Evolutionary conservation across 208 protist species (phyloP), one percentile per base, ranked within the genome.

Genomic region (Novymonas esmeraldas): DNA sequence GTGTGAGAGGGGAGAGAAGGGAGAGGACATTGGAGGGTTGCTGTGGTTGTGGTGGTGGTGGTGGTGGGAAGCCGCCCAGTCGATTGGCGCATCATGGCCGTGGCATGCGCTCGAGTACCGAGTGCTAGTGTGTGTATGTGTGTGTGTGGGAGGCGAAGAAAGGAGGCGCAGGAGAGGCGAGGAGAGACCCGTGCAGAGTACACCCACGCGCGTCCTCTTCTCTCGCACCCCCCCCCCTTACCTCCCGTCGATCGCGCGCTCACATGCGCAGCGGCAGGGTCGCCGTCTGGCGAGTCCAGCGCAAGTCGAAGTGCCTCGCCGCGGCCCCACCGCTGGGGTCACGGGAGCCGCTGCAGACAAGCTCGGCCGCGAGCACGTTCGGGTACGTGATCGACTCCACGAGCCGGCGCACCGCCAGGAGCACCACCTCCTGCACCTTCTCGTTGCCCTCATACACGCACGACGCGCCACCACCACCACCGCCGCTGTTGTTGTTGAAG

Each of bases 371-470:
- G 34, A 95, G 18, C 5, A 91, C 89, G 20, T 76, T 73, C 4
- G 89, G 89, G 54, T 92, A 91, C 34, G 85, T 91, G 44, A 95
- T 80, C 7, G 73, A 81, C 38, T 78, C 42, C 2, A 92, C 44
- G 7, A 81, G 67, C 11, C 74, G 72, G 2, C 58, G 80, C 45
- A 95, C 75, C 20, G 85, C 85, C 45, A 89, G 59, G 34, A 86
- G 66, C 36, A 89, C 79, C 44, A 95, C 74, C 56, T 92, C 85
- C 71, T 92, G 76, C 51, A 92, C 61, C 50, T 95, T 95, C 33
- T 87, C 84, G 45, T 87, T 92, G 4, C 52, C 26, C 31, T 77
- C 79, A 31, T 73, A 58, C 22, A 82, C 48, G 45, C 72, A 52
- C 3, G 57, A 67, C 6, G 45, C 42, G 41, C 46, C 39, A 0